Evolutionary conservation across 2,329 filamentous ascomycete genomes (phyloP).

Genomic region (Teratosphaeria viscida): DNA sequence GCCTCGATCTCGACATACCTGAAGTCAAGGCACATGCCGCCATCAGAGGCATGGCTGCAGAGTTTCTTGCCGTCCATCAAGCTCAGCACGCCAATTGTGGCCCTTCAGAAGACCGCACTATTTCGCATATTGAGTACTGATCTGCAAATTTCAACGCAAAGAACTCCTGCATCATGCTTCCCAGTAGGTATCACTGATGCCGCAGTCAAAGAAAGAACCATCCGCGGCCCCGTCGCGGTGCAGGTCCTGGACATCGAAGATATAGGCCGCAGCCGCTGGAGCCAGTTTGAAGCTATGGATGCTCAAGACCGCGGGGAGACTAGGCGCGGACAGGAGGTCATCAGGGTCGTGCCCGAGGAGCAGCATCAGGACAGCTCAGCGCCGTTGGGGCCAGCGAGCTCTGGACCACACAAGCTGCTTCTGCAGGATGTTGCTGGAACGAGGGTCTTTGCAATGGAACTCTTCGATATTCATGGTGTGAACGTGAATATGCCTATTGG

Average conservation of each 20-base stretch:
- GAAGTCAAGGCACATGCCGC: constrained; percentile 34
- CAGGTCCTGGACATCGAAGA: constrained; percentile 85
- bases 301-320: constrained; percentile 61
- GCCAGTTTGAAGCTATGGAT: constrained; percentile 75
- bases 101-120: constrained; percentile 67
- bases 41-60: constrained; percentile 52
- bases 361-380: constrained; percentile 13
- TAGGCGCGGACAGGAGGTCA: constrained; percentile 67
- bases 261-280: constrained; percentile 68
- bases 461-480: constrained; percentile 55
- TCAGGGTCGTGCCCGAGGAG: constrained; percentile 55
- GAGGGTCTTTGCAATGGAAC: constrained; percentile 62
- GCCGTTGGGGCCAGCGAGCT: background rate
- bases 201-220: constrained; percentile 42
- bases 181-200: constrained; percentile 49
- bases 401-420: constrained; percentile 65
- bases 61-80: constrained; percentile 48
- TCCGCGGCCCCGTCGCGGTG: constrained; percentile 57
- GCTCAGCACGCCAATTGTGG: constrained; percentile 52
- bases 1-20: constrained; percentile 8
- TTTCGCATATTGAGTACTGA: constrained; percentile 72
- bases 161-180: constrained; percentile 36
- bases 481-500: constrained; percentile 62
- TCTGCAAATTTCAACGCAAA: constrained; percentile 50
- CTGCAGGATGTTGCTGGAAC: constrained; percentile 69